A percentile compares a stretch with the other conserved stretches of the same genome.
Evolutionary conservation across 1,139 yeast species (phyloP).

Genomic region (Geotrichum phurueaensis): DNA sequence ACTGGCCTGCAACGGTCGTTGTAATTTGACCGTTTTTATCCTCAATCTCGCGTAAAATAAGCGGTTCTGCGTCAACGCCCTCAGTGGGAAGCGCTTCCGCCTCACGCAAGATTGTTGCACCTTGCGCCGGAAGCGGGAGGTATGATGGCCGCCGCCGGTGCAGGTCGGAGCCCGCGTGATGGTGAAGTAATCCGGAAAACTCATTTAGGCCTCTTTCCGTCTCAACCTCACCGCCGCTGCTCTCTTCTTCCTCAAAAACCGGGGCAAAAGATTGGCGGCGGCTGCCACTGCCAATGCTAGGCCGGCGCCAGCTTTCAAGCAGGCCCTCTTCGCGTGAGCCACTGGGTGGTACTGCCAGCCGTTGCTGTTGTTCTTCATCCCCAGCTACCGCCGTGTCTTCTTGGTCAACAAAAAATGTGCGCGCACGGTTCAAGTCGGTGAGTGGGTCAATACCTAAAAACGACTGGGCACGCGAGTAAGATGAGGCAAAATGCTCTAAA

Average conservation of each 20-base stretch:
- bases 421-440: slow-evolving; percentile 33
- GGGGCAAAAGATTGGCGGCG: neutral
- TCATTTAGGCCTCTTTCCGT: neutral
- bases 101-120: slow-evolving; percentile 26
- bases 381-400: neutral
- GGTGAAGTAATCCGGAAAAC: neutral
- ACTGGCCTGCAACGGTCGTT: slow-evolving; percentile 73
- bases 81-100: slow-evolving; percentile 28
- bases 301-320: neutral
- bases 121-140: slow-evolving; percentile 22
- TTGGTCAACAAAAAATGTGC: slow-evolving; percentile 44
- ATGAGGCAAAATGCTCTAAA: slow-evolving; percentile 69
- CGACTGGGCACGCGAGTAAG: slow-evolving; percentile 72
- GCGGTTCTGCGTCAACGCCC: slow-evolving; percentile 47
- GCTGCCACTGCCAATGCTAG: neutral
- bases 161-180: neutral
- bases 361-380: neutral
- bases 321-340: neutral
- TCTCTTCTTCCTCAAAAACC: slow-evolving; percentile 2
- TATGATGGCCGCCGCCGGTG: slow-evolving; percentile 25
- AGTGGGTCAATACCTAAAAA: slow-evolving; percentile 50
- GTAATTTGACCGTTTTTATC: slow-evolving; percentile 68
- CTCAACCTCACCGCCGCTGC: neutral
- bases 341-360: neutral
- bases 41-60: slow-evolving; percentile 60